phyloP scores from a whole-genome alignment of 2,329 filamentous ascomycete genomes.

The Helotiales sp. region DNA sequence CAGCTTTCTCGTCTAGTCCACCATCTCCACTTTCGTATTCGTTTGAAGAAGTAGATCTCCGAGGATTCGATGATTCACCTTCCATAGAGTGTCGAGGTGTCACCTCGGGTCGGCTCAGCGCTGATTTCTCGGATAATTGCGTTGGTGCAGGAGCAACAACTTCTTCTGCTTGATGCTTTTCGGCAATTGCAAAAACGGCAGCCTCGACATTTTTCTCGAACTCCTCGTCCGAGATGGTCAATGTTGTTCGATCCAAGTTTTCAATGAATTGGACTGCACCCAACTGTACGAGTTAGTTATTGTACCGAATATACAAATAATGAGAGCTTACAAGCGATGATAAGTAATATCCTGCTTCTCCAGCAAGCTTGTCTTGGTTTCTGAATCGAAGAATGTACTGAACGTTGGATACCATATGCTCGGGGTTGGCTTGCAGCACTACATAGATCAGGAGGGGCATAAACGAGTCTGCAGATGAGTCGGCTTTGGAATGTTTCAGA shows the following conservation, averaged over 20 bases:
- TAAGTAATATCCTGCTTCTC: constrained; percentile 98
- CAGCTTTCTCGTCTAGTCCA: constrained; percentile 72
- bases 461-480: constrained; percentile 95
- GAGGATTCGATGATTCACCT: constrained; percentile 61
- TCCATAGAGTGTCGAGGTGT: constrained; percentile 64
- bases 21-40: constrained; percentile 55
- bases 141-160: constrained; percentile 45
- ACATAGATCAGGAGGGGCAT: constrained; percentile 95
- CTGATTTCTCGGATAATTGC: constrained; percentile 51
- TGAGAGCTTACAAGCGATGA: constrained; percentile 75
- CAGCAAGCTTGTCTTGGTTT: constrained; percentile 94
- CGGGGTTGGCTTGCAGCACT: constrained; percentile 90
- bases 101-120: constrained; percentile 59
- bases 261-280: constrained; percentile 97
- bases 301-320: not conserved
- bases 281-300: constrained; percentile 58
- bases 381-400: constrained; percentile 97
- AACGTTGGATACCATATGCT: constrained; percentile 94
- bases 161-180: constrained; percentile 73
- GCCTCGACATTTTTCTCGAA: constrained; percentile 97
- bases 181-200: constrained; percentile 92
- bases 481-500: constrained; percentile 87
- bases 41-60: constrained; percentile 59
- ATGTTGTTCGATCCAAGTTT: constrained; percentile 88
- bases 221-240: constrained; percentile 93